Evolutionary conservation across 2,329 filamentous ascomycete genomes (phyloP), one percentile per base, ranked within the genome.

Genomic region (Teratosphaeria destructans): DNA sequence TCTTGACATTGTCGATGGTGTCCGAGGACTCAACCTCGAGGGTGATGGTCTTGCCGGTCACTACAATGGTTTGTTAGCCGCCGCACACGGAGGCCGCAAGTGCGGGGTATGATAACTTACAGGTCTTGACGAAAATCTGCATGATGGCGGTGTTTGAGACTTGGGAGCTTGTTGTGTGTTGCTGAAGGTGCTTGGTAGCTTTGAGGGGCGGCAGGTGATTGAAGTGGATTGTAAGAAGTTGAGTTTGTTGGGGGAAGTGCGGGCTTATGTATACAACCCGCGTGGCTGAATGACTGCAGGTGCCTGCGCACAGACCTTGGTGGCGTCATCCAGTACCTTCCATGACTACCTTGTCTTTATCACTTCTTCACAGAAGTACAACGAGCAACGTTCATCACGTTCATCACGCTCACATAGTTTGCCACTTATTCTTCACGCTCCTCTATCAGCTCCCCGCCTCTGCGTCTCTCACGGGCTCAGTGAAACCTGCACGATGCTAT

Each of bases 61-160:
- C 81, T 84, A 71, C 57, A 56, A 66, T 53, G 55, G 32, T 52
- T 8, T 65, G 72, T 75, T 68, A 77, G 77, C 71, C 6, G 12
- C 47, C 6, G 27, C 35, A 37, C 39, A 54, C 23, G 32, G 55
- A 58, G 56, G 57, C 60, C 64, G 64, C 62, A 63, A 62, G 65
- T 63, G 68, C 67, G 66, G 67, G 65, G 69, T 71, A 68, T 54
- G 8, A n/a, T 39, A 70, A 87, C 87, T 83, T 81, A 90, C 87
- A 84, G 70, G 91, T 96, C 87, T 96, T 96, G 72, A 96, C 92
- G 78, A 96, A 96, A 83, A 96, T 96, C 84, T 96, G 92, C 92
- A 96, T 85, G 56, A 11, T 54, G 27, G 49, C 56, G 56, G 56
- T 58, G 43, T n/a, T n/a, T n/a, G n/a, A n/a, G n/a, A n/a, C n/a